Evolutionary conservation across 2,329 filamentous ascomycete genomes (phyloP), one percentile per base, ranked within the genome.

Genomic region (Allantophomopsis lycopodina): DNA sequence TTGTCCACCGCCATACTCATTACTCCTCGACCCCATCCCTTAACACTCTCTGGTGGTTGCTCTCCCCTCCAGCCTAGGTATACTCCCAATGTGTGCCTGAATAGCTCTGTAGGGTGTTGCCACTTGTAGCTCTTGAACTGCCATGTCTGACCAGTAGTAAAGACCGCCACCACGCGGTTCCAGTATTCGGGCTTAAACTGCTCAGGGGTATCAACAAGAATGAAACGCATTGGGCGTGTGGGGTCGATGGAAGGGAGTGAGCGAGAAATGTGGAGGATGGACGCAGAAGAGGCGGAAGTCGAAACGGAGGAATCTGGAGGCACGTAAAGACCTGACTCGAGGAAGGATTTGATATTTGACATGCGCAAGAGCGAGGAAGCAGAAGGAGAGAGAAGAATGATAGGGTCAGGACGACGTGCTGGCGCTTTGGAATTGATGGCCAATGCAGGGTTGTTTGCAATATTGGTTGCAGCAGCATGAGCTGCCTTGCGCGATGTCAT

Each of bases 101-200:
- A 98, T 37, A 98, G 69, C 55, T 96, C 91, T 12, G 78, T 72
- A 0, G 91, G 84, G 41, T 82, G 80, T 49, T 80, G 80, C 86
- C 91, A 98, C 61, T 94, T 94, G 72, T 98, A 98, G 49, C 78
- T 83, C 64, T 95, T 94, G 65, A 98, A 98, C 62, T 98, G 91
- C 91, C 91, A 98, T 8, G 82, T 79, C 64, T 98, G 91, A 28
- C 91, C 91, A 0, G 91, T 98, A 0, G 91, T 98, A 63, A 98
- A 96, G 42, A 98, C 88, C 11, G 84, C 91, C 2, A 95, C 91
- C 6, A 98, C 83, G 38, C 88, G 79, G 53, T 80, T 80, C 91
- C 91, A 98, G 66, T 96, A 95, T 56, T 96, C 88, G 0, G 91
- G 91, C 59, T 94, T 94, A 72, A 98, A 98, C 59, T 91, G 83